Base-by-base conservation (phyloP, 495 filamentous ascomycete genomes). In the Trichoderma reesei region DNA sequence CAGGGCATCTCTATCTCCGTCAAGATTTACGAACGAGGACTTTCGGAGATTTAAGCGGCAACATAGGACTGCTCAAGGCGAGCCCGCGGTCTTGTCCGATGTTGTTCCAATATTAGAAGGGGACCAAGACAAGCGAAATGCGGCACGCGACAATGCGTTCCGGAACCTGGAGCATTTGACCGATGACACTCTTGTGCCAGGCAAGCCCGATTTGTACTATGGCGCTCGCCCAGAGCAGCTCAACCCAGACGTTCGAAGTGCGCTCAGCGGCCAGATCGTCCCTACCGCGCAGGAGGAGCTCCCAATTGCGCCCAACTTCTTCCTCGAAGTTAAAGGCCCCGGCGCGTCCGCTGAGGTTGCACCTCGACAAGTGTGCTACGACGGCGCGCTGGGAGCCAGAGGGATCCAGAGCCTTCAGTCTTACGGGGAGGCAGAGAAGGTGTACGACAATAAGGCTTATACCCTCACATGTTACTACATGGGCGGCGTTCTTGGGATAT, bases 371-470 rank as follows among this genome's bases (percentile, higher is more conserved):
- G 37, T 62, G 41, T 64, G 46, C 41, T 68, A 68, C 64, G 61
- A 68, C 38, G 31, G 16, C 3, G 63, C 59, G 62, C 51, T 68
- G 33, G 67, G 67, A 62, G 65, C 62, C 37, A 67, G 67, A 65
- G 67, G 61, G 14, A 39, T 65, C 10, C 65, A 65, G 41, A 61
- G 34, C n/a, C 65, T 68, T 41, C 48, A 48, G 37, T 67, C 59
- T 34, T 64, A 63, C 46, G 48, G 41, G 38, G n/a, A 41, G 37
- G 11, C 16, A 14, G 34, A 67, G 14, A 37, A 42, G 11, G n/a
- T 20, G 34, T 67, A 42, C 61, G 66, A 67, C 41, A 65, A 68
- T 39, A 69, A 65, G 34, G 63, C 66, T 48, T 60, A 56, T 66
- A 64, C 66, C 10, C n/a, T 69, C 44, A 42, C 48, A 16, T 67